Evolutionary conservation across 306 rosid species (phyloP).

Genomic region (Rubus idaeus): DNA sequence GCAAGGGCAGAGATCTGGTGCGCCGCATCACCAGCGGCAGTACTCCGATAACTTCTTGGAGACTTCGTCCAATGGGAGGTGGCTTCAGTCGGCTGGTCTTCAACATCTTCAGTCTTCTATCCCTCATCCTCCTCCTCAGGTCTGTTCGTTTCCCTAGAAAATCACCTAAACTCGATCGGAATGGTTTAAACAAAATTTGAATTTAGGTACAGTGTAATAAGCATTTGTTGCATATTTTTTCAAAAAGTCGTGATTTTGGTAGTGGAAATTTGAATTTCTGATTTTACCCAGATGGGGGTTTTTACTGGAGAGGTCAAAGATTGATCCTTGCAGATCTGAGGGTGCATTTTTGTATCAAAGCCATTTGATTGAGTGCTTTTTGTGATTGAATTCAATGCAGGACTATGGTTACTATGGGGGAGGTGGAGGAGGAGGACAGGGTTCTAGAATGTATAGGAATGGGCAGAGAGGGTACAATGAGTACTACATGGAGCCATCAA

Average conservation of each 20-base stretch:
- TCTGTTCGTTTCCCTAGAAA: neutral
- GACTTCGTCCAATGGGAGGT: slow-evolving; percentile 55
- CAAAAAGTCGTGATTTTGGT: neutral
- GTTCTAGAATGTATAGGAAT: slow-evolving; percentile 71
- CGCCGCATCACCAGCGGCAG: slow-evolving; percentile 88
- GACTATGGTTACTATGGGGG: slow-evolving; percentile 68
- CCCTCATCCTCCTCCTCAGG: slow-evolving; percentile 68
- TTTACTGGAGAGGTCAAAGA: neutral
- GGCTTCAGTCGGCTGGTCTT: slow-evolving; percentile 98
- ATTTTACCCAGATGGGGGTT: neutral
- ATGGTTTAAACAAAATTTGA: neutral
- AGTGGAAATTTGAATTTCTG: neutral
- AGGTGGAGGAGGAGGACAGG: slow-evolving; percentile 65
- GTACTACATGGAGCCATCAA: slow-evolving; percentile 69
- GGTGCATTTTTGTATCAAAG: slow-evolving; percentile 19
- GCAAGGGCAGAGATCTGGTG: slow-evolving; percentile 91
- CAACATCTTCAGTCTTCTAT: slow-evolving; percentile 72
- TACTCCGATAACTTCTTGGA: slow-evolving; percentile 78
- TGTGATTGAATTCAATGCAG: slow-evolving; percentile 54
- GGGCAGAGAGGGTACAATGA: slow-evolving; percentile 68
- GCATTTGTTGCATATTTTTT: neutral
- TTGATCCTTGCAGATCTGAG: slow-evolving; percentile 38
- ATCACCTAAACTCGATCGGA: neutral
- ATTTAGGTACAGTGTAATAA: neutral
- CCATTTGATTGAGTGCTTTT: slow-evolving; percentile 20